Evolutionary conservation across 1,284 basidiomycete genomes (phyloP).

Genomic region (Dichomitus squalens): DNA sequence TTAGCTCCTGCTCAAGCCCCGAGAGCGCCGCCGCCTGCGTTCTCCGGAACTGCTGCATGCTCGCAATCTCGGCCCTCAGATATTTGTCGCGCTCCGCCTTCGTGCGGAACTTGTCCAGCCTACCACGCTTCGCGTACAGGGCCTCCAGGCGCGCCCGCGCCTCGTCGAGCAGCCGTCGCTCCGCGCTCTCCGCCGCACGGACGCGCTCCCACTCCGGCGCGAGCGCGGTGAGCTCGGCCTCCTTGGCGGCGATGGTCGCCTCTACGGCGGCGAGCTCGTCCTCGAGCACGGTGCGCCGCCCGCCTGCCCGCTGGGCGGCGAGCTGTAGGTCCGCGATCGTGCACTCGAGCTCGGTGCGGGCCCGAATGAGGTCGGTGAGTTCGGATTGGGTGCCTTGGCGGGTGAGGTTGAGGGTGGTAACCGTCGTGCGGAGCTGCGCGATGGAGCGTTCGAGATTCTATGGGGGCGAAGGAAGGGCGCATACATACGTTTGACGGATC

Average conservation of each 20-base stretch:
- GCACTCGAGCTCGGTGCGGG: slow-evolving; percentile 82
- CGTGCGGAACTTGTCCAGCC: slow-evolving; percentile 83
- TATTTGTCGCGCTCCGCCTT: slow-evolving; percentile 82
- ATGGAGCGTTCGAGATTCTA: slow-evolving; percentile 79
- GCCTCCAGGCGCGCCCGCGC: slow-evolving; percentile 70
- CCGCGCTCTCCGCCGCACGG: slow-evolving; percentile 58
- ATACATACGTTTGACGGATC: background rate
- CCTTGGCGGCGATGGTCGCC: slow-evolving; percentile 62
- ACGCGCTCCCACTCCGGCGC: slow-evolving; percentile 68
- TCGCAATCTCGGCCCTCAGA: slow-evolving; percentile 72
- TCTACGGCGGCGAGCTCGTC: slow-evolving; percentile 68
- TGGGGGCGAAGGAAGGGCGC: background rate
- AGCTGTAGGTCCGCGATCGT: slow-evolving; percentile 80
- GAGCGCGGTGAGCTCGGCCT: slow-evolving; percentile 62
- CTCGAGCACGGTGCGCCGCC: slow-evolving; percentile 65
- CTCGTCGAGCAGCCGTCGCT: slow-evolving; percentile 75
- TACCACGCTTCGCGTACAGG: slow-evolving; percentile 87
- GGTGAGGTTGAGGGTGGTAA: slow-evolving; percentile 70
- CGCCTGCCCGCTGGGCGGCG: slow-evolving; percentile 61
- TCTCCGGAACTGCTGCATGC: slow-evolving; percentile 59
- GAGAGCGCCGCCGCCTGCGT: slow-evolving; percentile 55
- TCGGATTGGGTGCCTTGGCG: slow-evolving; percentile 77
- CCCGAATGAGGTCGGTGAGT: slow-evolving; percentile 77
- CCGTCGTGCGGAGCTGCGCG: slow-evolving; percentile 67
- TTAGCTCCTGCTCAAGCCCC: slow-evolving; percentile 48